phyloP scores from a whole-genome alignment of 2,329 filamentous ascomycete genomes.

The Fusarium cicatricum region DNA sequence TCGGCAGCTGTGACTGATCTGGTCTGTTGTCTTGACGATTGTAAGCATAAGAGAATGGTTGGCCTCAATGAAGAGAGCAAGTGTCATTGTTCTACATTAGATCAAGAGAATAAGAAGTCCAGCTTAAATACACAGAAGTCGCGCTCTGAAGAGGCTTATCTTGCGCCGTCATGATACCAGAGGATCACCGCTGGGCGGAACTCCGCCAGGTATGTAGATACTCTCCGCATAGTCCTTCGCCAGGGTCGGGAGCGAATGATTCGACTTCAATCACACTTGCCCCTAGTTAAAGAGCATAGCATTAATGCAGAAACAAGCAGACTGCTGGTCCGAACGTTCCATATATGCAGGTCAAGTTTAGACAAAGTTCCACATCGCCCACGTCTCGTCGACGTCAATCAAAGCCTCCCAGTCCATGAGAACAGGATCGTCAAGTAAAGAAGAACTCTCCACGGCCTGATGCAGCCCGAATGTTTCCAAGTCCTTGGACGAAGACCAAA shows the following conservation, averaged over 20 bases:
- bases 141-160: not conserved
- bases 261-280: no score
- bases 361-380: constrained; percentile 29
- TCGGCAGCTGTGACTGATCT: not conserved
- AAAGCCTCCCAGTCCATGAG: constrained; percentile 33
- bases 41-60: not conserved
- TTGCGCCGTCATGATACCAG: not conserved
- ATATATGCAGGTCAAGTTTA: not conserved
- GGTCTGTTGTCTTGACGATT: no score
- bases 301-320: not conserved
- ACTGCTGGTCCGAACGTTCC: not conserved
- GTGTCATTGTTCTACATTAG: no score
- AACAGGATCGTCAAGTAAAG: not conserved
- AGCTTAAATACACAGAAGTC: no score
- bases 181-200: constrained; percentile 2
- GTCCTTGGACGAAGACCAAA: constrained; percentile 11
- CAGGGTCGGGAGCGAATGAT: no score
- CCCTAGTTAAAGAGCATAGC: not conserved
- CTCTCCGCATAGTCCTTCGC: not conserved
- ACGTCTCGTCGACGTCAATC: constrained; percentile 24
- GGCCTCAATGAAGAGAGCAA: no score
- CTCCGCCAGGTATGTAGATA: constrained; percentile 4
- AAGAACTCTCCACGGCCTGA: not conserved
- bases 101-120: no score
- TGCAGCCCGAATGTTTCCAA: not conserved